Conservation (phyloP, 2,329 filamentous ascomycete genomes). For the Zymoseptoria crescenta region DNA sequence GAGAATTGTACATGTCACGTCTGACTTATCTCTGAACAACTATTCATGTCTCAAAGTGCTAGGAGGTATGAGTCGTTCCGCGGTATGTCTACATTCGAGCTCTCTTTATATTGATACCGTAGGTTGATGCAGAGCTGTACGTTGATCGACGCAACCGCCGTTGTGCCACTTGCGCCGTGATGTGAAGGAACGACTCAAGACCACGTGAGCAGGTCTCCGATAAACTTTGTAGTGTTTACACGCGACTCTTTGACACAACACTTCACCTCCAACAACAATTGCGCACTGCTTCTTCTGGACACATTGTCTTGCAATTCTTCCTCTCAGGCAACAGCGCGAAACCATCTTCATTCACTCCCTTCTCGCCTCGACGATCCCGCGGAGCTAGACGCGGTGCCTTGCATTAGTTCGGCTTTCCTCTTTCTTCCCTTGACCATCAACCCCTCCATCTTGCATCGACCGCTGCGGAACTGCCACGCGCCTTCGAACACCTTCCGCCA, state of each 20-base stretch:
- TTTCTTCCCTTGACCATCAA: slow-evolving; percentile 1
- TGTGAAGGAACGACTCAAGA: background rate
- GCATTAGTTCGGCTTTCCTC: slow-evolving; percentile 1
- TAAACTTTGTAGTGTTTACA: background rate
- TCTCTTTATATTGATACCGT: background rate
- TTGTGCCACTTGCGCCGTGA: background rate
- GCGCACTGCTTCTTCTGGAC: background rate
- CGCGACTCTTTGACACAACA: background rate
- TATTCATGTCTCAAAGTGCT: background rate
- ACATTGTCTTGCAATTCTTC: background rate
- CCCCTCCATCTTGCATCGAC: background rate
- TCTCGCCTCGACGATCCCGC: background rate
- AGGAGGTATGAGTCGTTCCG: background rate
- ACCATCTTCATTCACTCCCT: background rate
- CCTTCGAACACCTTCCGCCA: background rate
- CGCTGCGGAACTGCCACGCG: background rate
- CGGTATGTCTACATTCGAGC: too few relatives aligned
- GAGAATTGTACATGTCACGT: background rate
- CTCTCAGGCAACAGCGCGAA: background rate
- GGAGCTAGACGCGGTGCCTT: slow-evolving; percentile 1
- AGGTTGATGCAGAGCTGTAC: background rate
- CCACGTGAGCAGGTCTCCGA: background rate
- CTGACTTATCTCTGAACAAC: background rate
- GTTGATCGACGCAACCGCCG: background rate
- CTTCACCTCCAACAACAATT: background rate